A percentile compares a stretch with the other conserved stretches of the same genome.
phyloP scores from a whole-genome alignment of 106 monocot species.

The Hemerocallis citrina region DNA sequence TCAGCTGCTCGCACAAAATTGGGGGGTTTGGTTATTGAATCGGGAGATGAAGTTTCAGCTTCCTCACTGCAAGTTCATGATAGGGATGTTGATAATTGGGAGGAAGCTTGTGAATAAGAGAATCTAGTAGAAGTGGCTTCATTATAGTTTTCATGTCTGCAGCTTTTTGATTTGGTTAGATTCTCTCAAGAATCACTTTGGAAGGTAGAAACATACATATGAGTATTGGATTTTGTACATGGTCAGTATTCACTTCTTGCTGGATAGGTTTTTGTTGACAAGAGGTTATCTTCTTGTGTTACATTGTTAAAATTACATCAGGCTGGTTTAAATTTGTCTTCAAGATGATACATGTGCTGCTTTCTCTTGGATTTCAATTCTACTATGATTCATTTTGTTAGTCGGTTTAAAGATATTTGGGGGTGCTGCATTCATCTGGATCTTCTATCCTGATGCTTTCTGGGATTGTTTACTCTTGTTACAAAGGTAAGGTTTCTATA shows the following conservation, averaged over 20 bases:
- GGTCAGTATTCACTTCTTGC: neutral
- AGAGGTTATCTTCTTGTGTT: neutral
- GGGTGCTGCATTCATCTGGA: too few relatives aligned
- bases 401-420: too few relatives aligned
- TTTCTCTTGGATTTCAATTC: too few relatives aligned
- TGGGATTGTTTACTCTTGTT: too few relatives aligned
- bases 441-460: too few relatives aligned
- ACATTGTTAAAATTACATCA: too few relatives aligned
- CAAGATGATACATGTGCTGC: too few relatives aligned
- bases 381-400: too few relatives aligned
- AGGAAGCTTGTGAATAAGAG: conserved; percentile 70
- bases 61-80: neutral
- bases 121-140: neutral
- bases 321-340: too few relatives aligned
- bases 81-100: conserved; percentile 85
- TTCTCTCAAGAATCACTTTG: too few relatives aligned
- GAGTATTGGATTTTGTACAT: neutral
- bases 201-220: neutral
- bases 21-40: neutral
- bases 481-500: too few relatives aligned
- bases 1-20: neutral
- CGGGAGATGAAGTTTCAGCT: neutral
- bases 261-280: conserved; percentile 1
- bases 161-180: neutral
- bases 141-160: neutral